Percentiles rank a stretch among this genome's conserved stretches.
Evolutionary conservation across 257 asterid species (phyloP).

Genomic region (Nicotiana benthamiana): DNA sequence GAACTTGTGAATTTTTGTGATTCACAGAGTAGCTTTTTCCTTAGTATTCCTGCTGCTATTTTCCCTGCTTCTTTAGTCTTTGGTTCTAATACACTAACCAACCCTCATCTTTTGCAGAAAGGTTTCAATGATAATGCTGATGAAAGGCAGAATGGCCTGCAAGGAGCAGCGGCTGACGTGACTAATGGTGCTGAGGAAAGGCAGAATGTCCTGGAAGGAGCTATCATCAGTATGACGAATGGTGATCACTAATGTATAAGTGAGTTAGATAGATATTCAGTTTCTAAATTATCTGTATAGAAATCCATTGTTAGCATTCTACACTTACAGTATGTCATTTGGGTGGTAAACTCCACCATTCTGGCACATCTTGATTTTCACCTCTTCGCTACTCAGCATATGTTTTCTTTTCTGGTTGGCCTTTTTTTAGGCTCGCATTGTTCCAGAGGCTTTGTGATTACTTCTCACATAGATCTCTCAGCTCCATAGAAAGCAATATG

Average conservation of each 20-base stretch:
- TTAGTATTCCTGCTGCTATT: background rate
- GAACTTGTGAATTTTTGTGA: background rate
- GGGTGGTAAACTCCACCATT: background rate
- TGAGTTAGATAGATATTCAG: background rate
- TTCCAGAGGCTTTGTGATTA: background rate
- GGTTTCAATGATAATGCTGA: conserved; percentile 8
- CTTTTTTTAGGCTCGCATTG: background rate
- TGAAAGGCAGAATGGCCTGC: conserved; percentile 18
- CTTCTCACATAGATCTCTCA: background rate
- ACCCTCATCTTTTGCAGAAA: conserved; percentile 31
- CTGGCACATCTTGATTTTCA: no score
- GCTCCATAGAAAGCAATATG: background rate
- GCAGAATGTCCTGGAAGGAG: background rate
- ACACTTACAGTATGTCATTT: background rate
- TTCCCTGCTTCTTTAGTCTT: background rate
- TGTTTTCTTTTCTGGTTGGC: background rate
- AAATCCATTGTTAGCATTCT: background rate
- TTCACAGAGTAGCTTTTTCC: background rate
- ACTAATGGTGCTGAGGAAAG: conserved; percentile 7
- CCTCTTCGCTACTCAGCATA: background rate
- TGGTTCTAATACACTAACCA: background rate
- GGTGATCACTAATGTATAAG: background rate
- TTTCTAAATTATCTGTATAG: background rate
- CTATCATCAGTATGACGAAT: background rate
- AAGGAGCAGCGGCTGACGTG: conserved; percentile 14